phyloP scores from a whole-genome alignment of 2,329 filamentous ascomycete species.

The Neofusicoccum laricinum region DNA sequence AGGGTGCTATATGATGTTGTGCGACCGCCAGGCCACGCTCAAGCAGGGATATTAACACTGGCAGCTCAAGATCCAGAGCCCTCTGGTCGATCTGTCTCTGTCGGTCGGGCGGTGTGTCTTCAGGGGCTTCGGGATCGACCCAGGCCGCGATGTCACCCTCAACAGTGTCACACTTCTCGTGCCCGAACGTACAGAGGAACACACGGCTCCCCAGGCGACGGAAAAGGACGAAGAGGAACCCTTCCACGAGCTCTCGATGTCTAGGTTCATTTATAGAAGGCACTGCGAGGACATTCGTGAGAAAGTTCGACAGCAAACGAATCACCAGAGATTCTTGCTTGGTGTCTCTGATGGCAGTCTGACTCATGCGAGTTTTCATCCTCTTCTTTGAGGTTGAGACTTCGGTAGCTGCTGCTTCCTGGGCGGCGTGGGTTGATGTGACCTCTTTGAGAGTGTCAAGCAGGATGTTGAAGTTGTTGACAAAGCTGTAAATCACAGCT shows the following conservation, averaged over 20 bases:
- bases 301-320: slow-evolving; percentile 23
- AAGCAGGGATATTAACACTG: slow-evolving; percentile 41
- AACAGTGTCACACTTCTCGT: slow-evolving; percentile 25
- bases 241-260: slow-evolving; percentile 44
- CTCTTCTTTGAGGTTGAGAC: background rate
- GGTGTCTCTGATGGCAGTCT: background rate
- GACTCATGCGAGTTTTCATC: slow-evolving; percentile 6
- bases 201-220: slow-evolving; percentile 38
- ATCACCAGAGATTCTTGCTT: background rate
- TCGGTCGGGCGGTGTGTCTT: slow-evolving; percentile 17
- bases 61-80: slow-evolving; percentile 35
- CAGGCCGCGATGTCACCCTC: slow-evolving; percentile 27
- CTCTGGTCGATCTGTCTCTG: background rate
- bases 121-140: slow-evolving; percentile 6
- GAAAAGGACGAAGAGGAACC: slow-evolving; percentile 40
- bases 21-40: slow-evolving; percentile 39
- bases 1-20: slow-evolving; percentile 31
- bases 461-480: slow-evolving; percentile 37
- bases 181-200: slow-evolving; percentile 39
- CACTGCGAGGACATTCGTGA: slow-evolving; percentile 34
- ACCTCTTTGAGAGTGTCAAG: slow-evolving; percentile 30
- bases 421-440: slow-evolving; percentile 19
- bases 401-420: background rate
- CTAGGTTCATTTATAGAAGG: slow-evolving; percentile 33
- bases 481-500: slow-evolving; percentile 30